phyloP scores from a whole-genome alignment of 306 rosid species.

The Oxytropis ochrocephala region DNA sequence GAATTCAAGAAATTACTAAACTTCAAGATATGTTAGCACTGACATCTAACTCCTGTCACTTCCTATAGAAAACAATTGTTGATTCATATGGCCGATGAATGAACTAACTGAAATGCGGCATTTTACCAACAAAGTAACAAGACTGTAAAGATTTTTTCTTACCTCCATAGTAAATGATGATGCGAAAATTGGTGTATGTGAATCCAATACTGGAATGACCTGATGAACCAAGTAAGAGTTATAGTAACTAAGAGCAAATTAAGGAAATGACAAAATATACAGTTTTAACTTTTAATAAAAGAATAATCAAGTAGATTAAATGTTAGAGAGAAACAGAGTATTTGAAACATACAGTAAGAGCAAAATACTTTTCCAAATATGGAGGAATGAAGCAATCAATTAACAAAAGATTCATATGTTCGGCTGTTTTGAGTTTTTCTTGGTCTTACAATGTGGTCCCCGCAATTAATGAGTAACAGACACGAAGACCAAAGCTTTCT shows the following conservation, averaged over 20 bases:
- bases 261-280: constrained; percentile 7
- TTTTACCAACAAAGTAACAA: not conserved
- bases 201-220: constrained; percentile 90
- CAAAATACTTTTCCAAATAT: not conserved
- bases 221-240: constrained; percentile 26
- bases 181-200: constrained; percentile 79
- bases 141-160: not conserved
- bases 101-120: not conserved
- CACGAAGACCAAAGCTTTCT: not conserved
- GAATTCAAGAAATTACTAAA: not conserved
- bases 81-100: not conserved
- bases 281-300: not conserved
- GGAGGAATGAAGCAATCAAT: constrained; percentile 3
- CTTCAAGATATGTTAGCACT: not conserved
- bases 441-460: not conserved
- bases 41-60: not conserved
- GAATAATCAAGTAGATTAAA: not conserved
- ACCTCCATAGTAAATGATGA: constrained; percentile 99
- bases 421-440: not conserved
- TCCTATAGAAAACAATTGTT: not conserved
- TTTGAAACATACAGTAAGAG: not conserved
- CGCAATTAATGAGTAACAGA: not conserved
- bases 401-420: not conserved
- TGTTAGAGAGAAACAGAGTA: not conserved
- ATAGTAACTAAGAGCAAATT: not conserved